Evolutionary conservation across 345 rosid species (phyloP), one percentile per base, ranked within the genome.

Genomic region (Cardiospermum halicacabum): DNA sequence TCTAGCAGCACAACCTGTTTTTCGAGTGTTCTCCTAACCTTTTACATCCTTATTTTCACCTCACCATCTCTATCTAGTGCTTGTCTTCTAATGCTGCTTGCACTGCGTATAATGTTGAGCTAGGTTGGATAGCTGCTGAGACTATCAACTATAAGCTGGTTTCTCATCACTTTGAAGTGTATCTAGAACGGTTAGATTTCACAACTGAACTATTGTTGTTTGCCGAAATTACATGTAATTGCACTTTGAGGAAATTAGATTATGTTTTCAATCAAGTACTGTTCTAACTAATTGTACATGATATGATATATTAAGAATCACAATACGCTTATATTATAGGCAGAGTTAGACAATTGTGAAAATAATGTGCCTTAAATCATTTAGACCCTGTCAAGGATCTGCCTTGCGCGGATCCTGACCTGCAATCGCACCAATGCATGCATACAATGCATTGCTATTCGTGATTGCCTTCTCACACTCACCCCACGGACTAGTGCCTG

Each of bases 401-500:
- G 95, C 72, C 85, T 81, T 11, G 91, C 86, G 27, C 89, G 84
- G 58, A 87, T 76, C 59, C 85, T 72, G 62, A 92, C 88, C 76
- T 92, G 96, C 77, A 92, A 80, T 22, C 86, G 78, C 36, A 83
- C 91, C 3, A 89, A 91, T 19, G 89, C 85, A 5, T 83, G 85
- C 96, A 89, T 89, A 59, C 93, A 86, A 18, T 82, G 89, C 72
- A 84, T 69, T 1, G 96, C 96, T 65, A 84, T 70, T 3, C 78
- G 78, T 24, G 88, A 65, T 77, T 89, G 96, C 64, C 75, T 78
- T 73, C 96, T 77, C 56, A 82, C 86, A 15, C 72, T 68, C 4
- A 77, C 85, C 28, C 96, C 96, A 9, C 92, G 78, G 2, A 75
- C 96, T 76, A 86, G 61, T 13, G 96, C 96, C 40, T 92, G 98